These are phyloP conservation scores for Termitomyces sp. DNA, from an alignment of 768 basidiomycete genomes.

Conservation along the genomic window DNA sequence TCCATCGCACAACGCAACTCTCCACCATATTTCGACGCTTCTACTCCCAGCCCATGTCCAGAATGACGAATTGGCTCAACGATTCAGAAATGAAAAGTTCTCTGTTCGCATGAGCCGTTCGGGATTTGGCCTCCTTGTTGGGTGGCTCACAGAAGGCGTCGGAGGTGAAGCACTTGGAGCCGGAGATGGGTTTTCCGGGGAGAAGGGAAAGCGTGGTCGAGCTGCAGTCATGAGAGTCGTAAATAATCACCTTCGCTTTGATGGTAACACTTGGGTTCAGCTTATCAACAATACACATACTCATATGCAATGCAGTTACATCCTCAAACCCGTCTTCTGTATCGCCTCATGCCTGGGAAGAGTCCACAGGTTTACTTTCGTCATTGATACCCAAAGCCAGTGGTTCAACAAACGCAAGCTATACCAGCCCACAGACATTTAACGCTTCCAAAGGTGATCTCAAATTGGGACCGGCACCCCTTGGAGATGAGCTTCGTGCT, in stretches of 20 bases:
- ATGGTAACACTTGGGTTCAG: constrained; percentile 49
- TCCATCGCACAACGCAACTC: constrained; percentile 55
- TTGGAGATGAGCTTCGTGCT: constrained; percentile 70
- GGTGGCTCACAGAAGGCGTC: constrained; percentile 93
- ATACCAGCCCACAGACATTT: constrained; percentile 65
- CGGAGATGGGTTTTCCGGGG: constrained; percentile 74
- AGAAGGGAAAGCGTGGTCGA: constrained; percentile 78
- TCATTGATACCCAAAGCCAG: constrained; percentile 64
- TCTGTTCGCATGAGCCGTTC: constrained; percentile 85
- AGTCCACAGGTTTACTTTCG: constrained; percentile 78
- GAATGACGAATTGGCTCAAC: constrained; percentile 74
- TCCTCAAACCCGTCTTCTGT: constrained; percentile 61
- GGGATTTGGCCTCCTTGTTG: constrained; percentile 85
- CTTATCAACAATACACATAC: constrained; percentile 4
- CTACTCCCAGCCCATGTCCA: constrained; percentile 80
- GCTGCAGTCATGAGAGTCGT: constrained; percentile 91
- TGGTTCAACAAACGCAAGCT: constrained; percentile 35
- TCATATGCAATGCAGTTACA: constrained; percentile 47
- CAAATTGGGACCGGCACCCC: constrained; percentile 80
- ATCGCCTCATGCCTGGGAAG: constrained; percentile 70
- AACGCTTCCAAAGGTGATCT: constrained; percentile 72
- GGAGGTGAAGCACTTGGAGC: constrained; percentile 81
- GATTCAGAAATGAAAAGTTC: constrained; percentile 89
- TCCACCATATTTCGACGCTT: constrained; percentile 77
- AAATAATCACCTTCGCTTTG: constrained; percentile 87